These are phyloP conservation scores for Canariomyces notabilis DNA, from an alignment of 2,329 filamentous ascomycete genomes.

Conservation along the genomic window DNA sequence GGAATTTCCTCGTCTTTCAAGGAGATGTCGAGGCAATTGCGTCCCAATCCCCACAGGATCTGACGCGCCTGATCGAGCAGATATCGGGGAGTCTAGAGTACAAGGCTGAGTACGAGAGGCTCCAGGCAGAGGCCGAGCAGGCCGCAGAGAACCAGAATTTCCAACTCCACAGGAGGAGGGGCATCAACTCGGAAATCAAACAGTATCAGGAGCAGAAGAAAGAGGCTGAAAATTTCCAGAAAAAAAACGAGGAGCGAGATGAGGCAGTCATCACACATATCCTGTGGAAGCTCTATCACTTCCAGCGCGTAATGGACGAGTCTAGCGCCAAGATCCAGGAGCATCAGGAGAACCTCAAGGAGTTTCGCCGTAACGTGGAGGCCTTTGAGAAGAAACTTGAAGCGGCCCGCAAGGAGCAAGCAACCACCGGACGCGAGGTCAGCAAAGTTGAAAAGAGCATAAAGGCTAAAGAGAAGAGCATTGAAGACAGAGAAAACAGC, in stretches of 20 bases:
- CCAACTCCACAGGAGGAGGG: constrained; percentile 81
- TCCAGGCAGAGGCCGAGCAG: constrained; percentile 82
- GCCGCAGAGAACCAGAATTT: constrained; percentile 84
- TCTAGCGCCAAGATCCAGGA: constrained; percentile 86
- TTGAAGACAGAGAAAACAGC: constrained; percentile 79
- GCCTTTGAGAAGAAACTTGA: constrained; percentile 77
- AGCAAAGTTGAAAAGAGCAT: constrained; percentile 79
- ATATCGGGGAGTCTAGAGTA: constrained; percentile 95
- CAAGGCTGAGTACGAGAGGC: constrained; percentile 85
- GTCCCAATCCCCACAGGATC: constrained; percentile 86
- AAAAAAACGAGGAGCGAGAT: constrained; percentile 85
- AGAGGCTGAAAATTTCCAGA: constrained; percentile 89
- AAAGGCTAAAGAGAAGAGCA: constrained; percentile 76
- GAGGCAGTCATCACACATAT: constrained; percentile 89
- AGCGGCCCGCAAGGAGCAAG: constrained; percentile 76
- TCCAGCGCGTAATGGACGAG: constrained; percentile 87
- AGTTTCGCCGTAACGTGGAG: constrained; percentile 82
- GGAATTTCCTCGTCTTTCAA: constrained; percentile 97
- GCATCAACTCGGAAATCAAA: constrained; percentile 96
- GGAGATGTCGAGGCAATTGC: constrained; percentile 97
- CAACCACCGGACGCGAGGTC: constrained; percentile 69
- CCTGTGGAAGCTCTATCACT: constrained; percentile 94
- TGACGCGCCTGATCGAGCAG: constrained; percentile 92
- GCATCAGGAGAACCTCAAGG: constrained; percentile 91
- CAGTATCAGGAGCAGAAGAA: constrained; percentile 96